phyloP scores from a whole-genome alignment of 805 yeast genomes.

The Kluyveromyces dobzhanskii region DNA sequence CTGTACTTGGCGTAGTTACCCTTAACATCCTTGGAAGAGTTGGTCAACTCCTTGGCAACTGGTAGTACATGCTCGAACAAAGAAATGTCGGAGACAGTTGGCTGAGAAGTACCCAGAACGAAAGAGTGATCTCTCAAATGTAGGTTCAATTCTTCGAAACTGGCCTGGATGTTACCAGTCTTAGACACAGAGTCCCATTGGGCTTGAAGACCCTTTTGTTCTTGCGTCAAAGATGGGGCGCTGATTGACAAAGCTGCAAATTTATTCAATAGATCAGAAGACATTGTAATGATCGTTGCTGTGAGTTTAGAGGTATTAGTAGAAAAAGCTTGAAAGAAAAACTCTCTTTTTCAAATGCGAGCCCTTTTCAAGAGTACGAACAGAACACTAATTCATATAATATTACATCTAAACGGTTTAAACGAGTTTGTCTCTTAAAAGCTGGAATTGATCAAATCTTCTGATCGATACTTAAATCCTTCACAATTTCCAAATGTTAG shows the following conservation, averaged over 20 bases:
- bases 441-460: too few relatives aligned
- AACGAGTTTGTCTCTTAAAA: too few relatives aligned
- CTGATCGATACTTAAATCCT: too few relatives aligned
- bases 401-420: too few relatives aligned
- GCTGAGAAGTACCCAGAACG: conserved; percentile 50
- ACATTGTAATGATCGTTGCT: not conserved
- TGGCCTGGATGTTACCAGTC: conserved; percentile 42
- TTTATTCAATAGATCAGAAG: conserved; percentile 22
- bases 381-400: too few relatives aligned
- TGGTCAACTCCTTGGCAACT: conserved; percentile 45
- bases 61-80: conserved; percentile 64
- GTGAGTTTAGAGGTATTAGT: not conserved
- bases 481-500: too few relatives aligned
- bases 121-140: conserved; percentile 62
- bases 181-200: conserved; percentile 75
- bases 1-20: conserved; percentile 57
- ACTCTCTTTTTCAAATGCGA: too few relatives aligned
- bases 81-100: conserved; percentile 62
- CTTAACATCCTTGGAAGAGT: conserved; percentile 33
- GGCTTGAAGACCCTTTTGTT: conserved; percentile 63
- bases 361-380: too few relatives aligned
- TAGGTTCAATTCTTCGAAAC: conserved; percentile 55
- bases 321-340: too few relatives aligned
- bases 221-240: conserved; percentile 28
- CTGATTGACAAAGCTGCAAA: conserved; percentile 22